These are phyloP conservation scores for Podaxis pistillaris DNA, from an alignment of 768 basidiomycete species.

Conservation along the genomic window DNA sequence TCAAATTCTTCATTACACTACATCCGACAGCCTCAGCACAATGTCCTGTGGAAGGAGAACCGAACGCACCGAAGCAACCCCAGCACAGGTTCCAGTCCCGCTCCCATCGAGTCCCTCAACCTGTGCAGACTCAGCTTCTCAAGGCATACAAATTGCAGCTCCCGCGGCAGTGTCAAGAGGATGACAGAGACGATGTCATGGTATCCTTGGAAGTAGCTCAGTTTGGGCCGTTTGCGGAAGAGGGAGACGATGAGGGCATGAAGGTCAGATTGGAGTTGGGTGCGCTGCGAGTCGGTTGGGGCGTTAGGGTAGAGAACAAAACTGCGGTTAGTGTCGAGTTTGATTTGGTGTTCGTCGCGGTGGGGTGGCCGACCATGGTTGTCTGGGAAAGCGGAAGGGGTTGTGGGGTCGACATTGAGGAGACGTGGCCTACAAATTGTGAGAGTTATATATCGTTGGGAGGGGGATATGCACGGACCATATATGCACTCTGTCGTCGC, in stretches of 20 bases:
- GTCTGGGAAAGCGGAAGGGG: not conserved
- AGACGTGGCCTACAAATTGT: constrained; percentile 25
- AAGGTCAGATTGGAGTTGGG: constrained; percentile 61
- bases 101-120: constrained; percentile 87
- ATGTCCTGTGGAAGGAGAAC: not conserved
- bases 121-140: constrained; percentile 79
- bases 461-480: constrained; percentile 42
- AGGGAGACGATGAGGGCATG: constrained; percentile 71
- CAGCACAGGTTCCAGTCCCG: constrained; percentile 79
- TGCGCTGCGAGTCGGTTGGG: constrained; percentile 30
- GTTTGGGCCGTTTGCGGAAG: constrained; percentile 67
- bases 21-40: not conserved
- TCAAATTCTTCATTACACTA: constrained; percentile 73
- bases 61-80: constrained; percentile 64
- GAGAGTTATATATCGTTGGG: not conserved
- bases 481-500: constrained; percentile 47
- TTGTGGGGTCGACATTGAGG: constrained; percentile 20
- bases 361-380: constrained; percentile 34
- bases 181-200: constrained; percentile 91
- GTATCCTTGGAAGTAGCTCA: constrained; percentile 93
- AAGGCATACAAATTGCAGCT: constrained; percentile 52
- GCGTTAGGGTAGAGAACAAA: constrained; percentile 83
- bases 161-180: constrained; percentile 66
- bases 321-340: constrained; percentile 87
- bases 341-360: constrained; percentile 83